Conservation (phyloP, 805 yeast genomes). For the Yamadazyma phyllophila region DNA sequence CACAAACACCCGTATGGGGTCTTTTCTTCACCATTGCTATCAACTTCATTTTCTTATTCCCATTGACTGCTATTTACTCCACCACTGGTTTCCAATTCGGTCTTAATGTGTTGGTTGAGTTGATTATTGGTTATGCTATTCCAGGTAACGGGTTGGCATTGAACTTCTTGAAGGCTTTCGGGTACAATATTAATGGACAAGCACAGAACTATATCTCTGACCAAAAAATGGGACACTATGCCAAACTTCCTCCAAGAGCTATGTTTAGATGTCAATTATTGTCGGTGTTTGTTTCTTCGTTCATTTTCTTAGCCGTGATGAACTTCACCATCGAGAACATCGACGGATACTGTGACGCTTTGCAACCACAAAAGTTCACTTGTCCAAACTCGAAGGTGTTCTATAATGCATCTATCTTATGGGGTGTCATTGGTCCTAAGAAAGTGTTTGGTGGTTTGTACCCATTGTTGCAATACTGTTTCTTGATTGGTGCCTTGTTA, state of each 20-base stretch:
- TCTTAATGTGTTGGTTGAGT: slow-evolving; percentile 36
- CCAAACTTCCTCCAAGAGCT: slow-evolving; percentile 58
- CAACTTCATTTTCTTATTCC: slow-evolving; percentile 32
- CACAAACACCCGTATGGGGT: slow-evolving; percentile 37
- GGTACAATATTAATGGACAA: slow-evolving; percentile 56
- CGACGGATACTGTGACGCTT: slow-evolving; percentile 36
- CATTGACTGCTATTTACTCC: slow-evolving; percentile 26
- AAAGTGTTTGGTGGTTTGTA: slow-evolving; percentile 32
- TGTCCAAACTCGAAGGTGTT: slow-evolving; percentile 32
- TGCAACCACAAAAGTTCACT: slow-evolving; percentile 45
- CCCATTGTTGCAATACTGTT: slow-evolving; percentile 32
- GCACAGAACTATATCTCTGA: slow-evolving; percentile 54
- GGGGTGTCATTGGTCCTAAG: slow-evolving; percentile 63
- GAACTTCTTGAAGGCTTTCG: slow-evolving; percentile 55
- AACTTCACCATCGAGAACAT: slow-evolving; percentile 29
- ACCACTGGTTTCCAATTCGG: slow-evolving; percentile 32
- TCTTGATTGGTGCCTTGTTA: slow-evolving; percentile 31
- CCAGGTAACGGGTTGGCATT: slow-evolving; percentile 37
- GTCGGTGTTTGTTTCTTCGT: slow-evolving; percentile 23
- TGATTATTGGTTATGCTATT: slow-evolving; percentile 36
- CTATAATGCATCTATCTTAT: slow-evolving; percentile 55
- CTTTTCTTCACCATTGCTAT: slow-evolving; percentile 33
- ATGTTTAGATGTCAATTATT: slow-evolving; percentile 43
- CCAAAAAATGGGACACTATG: slow-evolving; percentile 62
- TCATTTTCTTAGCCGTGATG: slow-evolving; percentile 26